Conservation (phyloP, 2,329 filamentous ascomycete genomes). For the Amphichorda felina region DNA sequence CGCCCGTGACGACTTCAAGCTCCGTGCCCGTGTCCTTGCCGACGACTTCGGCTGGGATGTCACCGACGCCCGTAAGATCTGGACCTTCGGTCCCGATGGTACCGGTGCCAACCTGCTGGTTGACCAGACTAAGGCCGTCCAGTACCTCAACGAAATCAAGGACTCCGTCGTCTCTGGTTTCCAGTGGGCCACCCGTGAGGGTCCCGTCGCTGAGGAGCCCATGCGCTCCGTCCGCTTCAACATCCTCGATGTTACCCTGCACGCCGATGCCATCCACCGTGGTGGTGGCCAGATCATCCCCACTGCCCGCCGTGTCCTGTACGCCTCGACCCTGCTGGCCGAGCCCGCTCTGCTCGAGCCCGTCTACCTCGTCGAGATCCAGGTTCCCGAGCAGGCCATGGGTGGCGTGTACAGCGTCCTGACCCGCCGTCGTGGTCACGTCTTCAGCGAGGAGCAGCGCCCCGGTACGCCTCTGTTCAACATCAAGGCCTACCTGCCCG, state of each 20-base stretch:
- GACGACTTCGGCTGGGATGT: constrained; percentile 99
- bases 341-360: constrained; percentile 89
- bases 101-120: constrained; percentile 96
- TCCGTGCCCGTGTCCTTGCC: constrained; percentile 87
- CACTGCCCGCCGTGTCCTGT: constrained; percentile 93
- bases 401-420: constrained; percentile 99
- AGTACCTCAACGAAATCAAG: constrained; percentile 99
- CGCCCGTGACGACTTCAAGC: constrained; percentile 98
- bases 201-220: constrained; percentile 94
- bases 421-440: constrained; percentile 95
- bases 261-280: constrained; percentile 99
- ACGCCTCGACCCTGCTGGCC: constrained; percentile 83
- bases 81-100: constrained; percentile 98
- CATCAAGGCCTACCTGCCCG: constrained; percentile 93
- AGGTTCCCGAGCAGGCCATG: constrained; percentile 97
- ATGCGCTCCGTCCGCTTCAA: constrained; percentile 98
- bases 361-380: constrained; percentile 98
- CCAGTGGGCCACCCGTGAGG: constrained; percentile 98
- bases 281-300: constrained; percentile 99
- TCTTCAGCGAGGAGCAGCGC: constrained; percentile 97
- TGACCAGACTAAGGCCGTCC: constrained; percentile 99
- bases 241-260: constrained; percentile 97
- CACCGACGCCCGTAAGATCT: constrained; percentile 99
- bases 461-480: constrained; percentile 98
- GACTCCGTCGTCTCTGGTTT: constrained; percentile 99